Conservation (phyloP, 176 grass and related monocot species). For the Oropetium thomaeum region DNA sequence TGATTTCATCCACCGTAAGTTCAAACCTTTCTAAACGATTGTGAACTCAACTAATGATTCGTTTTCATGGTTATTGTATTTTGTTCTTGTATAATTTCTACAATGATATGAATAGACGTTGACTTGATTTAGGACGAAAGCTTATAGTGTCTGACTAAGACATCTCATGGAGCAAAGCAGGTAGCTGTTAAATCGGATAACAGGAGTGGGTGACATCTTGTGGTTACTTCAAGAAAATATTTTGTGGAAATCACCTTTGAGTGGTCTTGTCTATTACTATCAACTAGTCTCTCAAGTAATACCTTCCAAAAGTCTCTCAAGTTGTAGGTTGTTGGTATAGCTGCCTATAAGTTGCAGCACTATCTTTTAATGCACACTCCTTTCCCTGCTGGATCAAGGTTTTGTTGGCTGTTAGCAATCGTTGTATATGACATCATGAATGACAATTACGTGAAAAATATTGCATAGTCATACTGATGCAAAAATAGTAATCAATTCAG, state of each 20-base stretch:
- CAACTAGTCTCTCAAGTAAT: conserved; percentile 6
- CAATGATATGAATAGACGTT: neutral
- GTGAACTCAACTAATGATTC: neutral
- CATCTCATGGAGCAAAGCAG: conserved; percentile 12
- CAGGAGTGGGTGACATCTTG: conserved; percentile 7
- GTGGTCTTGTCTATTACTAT: neutral
- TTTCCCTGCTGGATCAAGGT: neutral
- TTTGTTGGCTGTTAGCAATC: conserved; percentile 13
- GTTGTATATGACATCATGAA: conserved; percentile 9
- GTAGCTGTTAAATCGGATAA: neutral
- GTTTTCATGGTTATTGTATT: neutral
- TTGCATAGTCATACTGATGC: neutral
- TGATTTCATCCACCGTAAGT: conserved; percentile 90
- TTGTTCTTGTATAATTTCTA: neutral
- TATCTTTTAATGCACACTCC: conserved; percentile 19
- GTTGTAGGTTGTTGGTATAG: conserved; percentile 35
- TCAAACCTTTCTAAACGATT: neutral
- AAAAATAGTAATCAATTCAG: neutral
- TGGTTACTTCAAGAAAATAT: neutral
- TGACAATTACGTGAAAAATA: neutral
- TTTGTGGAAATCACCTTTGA: neutral
- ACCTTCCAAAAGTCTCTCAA: conserved; percentile 21
- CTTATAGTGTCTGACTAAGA: neutral
- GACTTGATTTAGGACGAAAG: neutral
- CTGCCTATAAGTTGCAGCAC: neutral